phyloP scores from a whole-genome alignment of 331 rosid genomes.

The Malus hybrid region DNA sequence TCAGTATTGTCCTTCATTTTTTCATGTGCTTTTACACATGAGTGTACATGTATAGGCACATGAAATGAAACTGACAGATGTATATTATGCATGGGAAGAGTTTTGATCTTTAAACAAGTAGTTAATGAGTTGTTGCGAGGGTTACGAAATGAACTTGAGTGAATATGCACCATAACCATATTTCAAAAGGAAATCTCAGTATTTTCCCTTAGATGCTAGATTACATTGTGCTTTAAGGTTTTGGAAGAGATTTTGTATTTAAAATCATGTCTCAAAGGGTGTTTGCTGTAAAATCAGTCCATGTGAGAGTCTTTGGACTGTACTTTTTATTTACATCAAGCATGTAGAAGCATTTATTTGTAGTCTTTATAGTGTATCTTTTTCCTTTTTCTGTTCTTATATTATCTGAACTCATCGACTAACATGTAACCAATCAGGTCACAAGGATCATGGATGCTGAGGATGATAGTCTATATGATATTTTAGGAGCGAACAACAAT shows the following conservation, averaged over 20 bases:
- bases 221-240: background rate
- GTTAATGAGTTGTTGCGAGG: background rate
- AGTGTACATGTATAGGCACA: background rate
- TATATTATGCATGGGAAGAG: background rate
- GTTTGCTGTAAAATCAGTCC: background rate
- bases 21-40: background rate
- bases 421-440: constrained; percentile 43
- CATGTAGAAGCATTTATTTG: background rate
- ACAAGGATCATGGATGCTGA: constrained; percentile 78
- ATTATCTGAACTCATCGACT: background rate
- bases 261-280: background rate
- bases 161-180: background rate
- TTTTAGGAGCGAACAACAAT: constrained; percentile 74
- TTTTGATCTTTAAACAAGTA: background rate
- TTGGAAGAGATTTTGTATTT: background rate
- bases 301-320: background rate
- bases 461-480: constrained; percentile 66
- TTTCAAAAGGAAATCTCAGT: background rate
- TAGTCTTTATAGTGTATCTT: background rate
- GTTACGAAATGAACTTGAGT: background rate
- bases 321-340: background rate
- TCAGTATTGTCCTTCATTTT: background rate
- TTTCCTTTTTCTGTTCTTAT: background rate
- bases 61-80: background rate
- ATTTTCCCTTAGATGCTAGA: background rate